A percentile compares a stretch with the other conserved stretches of the same genome.
Conservation (phyloP, 768 basidiomycete genomes). For the Paxillus rubicundulus region DNA sequence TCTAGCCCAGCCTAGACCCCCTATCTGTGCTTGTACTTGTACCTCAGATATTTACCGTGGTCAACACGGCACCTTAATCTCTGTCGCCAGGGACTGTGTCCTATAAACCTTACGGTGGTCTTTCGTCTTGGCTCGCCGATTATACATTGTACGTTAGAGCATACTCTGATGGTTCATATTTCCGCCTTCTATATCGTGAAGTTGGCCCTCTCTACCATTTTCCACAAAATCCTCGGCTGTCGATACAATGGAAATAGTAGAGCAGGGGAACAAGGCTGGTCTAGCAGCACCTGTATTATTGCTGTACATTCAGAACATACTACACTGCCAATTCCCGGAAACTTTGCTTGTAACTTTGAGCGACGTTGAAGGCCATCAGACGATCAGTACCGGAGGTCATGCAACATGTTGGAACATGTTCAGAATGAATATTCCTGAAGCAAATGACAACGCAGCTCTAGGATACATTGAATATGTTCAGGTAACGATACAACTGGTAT, state of each 20-base stretch:
- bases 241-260: constrained; percentile 1
- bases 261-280: constrained; percentile 5
- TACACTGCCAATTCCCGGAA: neutral
- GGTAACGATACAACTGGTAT: neutral
- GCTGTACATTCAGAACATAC: constrained; percentile 19
- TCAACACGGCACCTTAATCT: neutral
- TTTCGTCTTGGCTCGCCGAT: neutral
- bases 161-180: neutral
- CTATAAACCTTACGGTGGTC: neutral
- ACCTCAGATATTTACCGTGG: constrained; percentile 21
- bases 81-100: neutral
- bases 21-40: constrained; percentile 24
- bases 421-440: neutral
- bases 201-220: neutral
- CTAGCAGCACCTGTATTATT: constrained; percentile 23
- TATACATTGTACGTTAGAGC: constrained; percentile 13
- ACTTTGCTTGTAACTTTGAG: neutral
- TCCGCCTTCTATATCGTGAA: neutral
- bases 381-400: neutral
- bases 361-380: neutral
- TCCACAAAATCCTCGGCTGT: neutral
- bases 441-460: neutral
- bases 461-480: constrained; percentile 1
- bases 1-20: constrained; percentile 34
- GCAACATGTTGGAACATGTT: too few species aligned